Evolutionary conservation across 2,329 filamentous ascomycete genomes (phyloP).

Genomic region (Penicillium sclerotiorum): DNA sequence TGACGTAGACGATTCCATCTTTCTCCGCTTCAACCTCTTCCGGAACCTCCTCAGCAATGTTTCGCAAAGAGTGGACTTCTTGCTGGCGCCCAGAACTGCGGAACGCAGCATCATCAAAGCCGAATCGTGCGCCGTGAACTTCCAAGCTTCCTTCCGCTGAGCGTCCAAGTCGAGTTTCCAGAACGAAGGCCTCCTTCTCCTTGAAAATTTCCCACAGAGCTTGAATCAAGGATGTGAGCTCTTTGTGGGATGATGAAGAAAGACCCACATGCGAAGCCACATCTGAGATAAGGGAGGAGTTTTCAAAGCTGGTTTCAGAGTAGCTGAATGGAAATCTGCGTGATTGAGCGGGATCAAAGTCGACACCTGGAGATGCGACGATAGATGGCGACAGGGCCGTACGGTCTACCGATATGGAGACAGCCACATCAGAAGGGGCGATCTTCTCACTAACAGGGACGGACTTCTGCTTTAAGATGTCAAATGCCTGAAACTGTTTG

Average conservation of each 20-base stretch:
- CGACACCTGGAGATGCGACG: slow-evolving; percentile 58
- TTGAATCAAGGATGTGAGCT: slow-evolving; percentile 54
- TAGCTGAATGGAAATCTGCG: slow-evolving; percentile 67
- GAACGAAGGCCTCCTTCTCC: slow-evolving; percentile 66
- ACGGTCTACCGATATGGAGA: slow-evolving; percentile 69
- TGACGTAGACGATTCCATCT: slow-evolving; percentile 78
- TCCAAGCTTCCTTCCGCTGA: slow-evolving; percentile 48
- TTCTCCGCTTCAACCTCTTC: slow-evolving; percentile 66
- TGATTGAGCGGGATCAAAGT: slow-evolving; percentile 48
- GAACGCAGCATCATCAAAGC: slow-evolving; percentile 72
- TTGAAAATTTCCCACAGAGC: slow-evolving; percentile 62
- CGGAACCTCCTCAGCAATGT: slow-evolving; percentile 54
- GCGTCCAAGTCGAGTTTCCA: slow-evolving; percentile 56
- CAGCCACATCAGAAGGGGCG: slow-evolving; percentile 48
- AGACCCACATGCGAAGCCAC: slow-evolving; percentile 57
- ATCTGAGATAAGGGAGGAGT: slow-evolving; percentile 46
- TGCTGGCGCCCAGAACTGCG: slow-evolving; percentile 63
- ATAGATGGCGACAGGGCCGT: slow-evolving; percentile 65
- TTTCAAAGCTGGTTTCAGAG: slow-evolving; percentile 46
- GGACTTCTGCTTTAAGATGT: slow-evolving; percentile 57
- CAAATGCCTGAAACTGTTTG: slow-evolving; percentile 55
- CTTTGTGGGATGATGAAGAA: slow-evolving; percentile 46
- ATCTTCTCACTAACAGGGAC: slow-evolving; percentile 48
- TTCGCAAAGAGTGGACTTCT: slow-evolving; percentile 61
- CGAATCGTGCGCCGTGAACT: slow-evolving; percentile 59